A percentile compares a stretch with the other conserved stretches of the same genome.
Evolutionary conservation across 306 rosid species (phyloP).

Genomic region (Pueraria montana): DNA sequence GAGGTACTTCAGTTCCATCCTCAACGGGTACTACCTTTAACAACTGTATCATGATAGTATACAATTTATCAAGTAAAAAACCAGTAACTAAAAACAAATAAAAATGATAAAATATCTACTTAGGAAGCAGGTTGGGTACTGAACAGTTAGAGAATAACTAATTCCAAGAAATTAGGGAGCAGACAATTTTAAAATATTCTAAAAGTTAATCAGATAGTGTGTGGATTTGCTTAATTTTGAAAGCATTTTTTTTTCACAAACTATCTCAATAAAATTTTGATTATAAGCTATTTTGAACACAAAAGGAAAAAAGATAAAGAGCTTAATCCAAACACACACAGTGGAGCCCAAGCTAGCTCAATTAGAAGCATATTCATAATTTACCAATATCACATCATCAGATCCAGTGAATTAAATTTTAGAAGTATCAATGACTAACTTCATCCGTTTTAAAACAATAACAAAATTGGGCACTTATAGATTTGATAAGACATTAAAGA

Average conservation of each 20-base stretch:
- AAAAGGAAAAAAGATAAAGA: background rate
- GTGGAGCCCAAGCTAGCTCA: background rate
- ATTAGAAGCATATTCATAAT: background rate
- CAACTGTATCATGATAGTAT: slow-evolving; percentile 54
- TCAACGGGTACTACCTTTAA: slow-evolving; percentile 47
- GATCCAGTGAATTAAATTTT: background rate
- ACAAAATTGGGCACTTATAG: background rate
- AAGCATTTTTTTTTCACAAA: background rate
- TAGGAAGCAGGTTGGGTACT: slow-evolving; percentile 15
- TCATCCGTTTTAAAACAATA: slow-evolving; percentile 16
- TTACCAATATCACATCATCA: slow-evolving; percentile 1
- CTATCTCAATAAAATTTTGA: background rate
- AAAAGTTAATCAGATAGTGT: background rate
- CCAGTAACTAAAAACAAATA: slow-evolving; percentile 18
- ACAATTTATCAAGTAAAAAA: slow-evolving; percentile 28
- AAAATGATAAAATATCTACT: slow-evolving; percentile 26
- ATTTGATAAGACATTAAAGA: background rate
- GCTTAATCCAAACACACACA: background rate
- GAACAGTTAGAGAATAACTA: slow-evolving; percentile 23
- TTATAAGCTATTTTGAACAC: background rate
- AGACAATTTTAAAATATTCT: slow-evolving; percentile 6
- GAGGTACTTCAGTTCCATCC: slow-evolving; percentile 57
- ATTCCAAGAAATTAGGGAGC: background rate
- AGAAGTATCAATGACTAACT: background rate
- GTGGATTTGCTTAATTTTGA: slow-evolving; percentile 5